A percentile compares a stretch with the other conserved stretches of the same genome.
Evolutionary conservation across 495 filamentous ascomycete genomes (phyloP).

Genomic region (Podospora appendiculata): DNA sequence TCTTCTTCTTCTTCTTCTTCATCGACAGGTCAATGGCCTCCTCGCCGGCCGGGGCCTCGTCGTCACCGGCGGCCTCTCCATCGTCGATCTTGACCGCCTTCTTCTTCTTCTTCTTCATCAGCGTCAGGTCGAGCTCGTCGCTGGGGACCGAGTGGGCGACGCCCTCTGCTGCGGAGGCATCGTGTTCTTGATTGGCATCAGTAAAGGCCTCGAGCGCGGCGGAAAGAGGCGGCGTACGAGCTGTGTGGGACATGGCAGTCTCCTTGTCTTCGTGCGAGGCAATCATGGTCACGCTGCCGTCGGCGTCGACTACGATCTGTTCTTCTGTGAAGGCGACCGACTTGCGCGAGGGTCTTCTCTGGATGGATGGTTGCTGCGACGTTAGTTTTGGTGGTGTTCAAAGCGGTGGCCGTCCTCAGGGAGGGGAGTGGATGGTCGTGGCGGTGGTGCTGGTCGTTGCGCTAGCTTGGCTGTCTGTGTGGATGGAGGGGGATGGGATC

Average conservation of each 20-base stretch:
- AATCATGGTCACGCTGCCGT: conserved; percentile 67
- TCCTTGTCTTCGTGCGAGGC: conserved; percentile 59
- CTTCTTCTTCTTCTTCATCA: conserved; percentile 77
- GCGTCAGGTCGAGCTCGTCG: conserved; percentile 35
- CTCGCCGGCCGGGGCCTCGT: conserved; percentile 16
- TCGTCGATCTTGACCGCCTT: conserved; percentile 62
- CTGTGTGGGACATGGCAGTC: conserved; percentile 61
- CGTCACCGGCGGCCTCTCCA: conserved; percentile 50
- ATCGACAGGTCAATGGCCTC: conserved; percentile 52
- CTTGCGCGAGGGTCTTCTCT: conserved; percentile 60
- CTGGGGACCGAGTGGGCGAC: conserved; percentile 43
- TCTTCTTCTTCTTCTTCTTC: conserved; percentile 98
- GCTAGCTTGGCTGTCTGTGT: too few species aligned
- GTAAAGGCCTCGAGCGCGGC: conserved; percentile 42
- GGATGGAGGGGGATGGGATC: too few species aligned
- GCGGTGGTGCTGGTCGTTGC: background rate
- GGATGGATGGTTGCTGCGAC: conserved; percentile 31
- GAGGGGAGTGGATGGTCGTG: background rate
- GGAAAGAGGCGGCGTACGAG: conserved; percentile 51
- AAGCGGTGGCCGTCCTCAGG: background rate
- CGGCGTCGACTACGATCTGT: conserved; percentile 71
- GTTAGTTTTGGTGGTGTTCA: background rate
- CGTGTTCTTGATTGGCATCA: conserved; percentile 43
- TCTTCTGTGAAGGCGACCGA: conserved; percentile 86
- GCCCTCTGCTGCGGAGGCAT: conserved; percentile 48